Evolutionary conservation across 306 rosid species (phyloP).

Genomic region (Trichosanthes cucumerina): DNA sequence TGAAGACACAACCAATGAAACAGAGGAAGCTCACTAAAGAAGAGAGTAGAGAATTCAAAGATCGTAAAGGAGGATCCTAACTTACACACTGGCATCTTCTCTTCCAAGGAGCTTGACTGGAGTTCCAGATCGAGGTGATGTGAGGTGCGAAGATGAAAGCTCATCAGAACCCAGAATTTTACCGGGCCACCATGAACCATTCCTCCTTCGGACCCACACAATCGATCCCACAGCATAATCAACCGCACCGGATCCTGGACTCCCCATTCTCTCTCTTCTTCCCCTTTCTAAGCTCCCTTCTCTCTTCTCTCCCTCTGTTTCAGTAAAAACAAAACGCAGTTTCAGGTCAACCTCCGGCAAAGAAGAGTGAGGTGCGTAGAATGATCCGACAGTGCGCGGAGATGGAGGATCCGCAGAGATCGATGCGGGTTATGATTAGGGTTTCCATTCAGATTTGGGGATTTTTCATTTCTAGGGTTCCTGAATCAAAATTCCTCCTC

Average conservation of each 20-base stretch:
- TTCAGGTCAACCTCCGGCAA: conserved; percentile 32
- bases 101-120: conserved; percentile 63
- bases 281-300: neutral
- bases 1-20: neutral
- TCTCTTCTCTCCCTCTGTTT: neutral
- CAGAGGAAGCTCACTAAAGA: neutral
- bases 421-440: conserved; percentile 35
- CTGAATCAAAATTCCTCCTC: neutral
- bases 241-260: conserved; percentile 30
- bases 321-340: neutral
- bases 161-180: conserved; percentile 50
- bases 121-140: conserved; percentile 57
- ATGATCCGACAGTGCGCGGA: conserved; percentile 14
- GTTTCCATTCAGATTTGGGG: conserved; percentile 41
- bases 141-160: conserved; percentile 44
- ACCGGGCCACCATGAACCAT: conserved; percentile 67
- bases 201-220: conserved; percentile 59
- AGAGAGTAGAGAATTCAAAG: neutral
- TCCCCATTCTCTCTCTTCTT: conserved; percentile 26
- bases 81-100: conserved; percentile 60
- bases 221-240: conserved; percentile 48
- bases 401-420: conserved; percentile 21
- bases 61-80: conserved; percentile 4
- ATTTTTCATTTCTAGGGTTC: conserved; percentile 22
- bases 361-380: conserved; percentile 18